These are phyloP conservation scores for Exutisphaerella laricina DNA, from an alignment of 2,329 filamentous ascomycete species.

Conservation along the genomic window DNA sequence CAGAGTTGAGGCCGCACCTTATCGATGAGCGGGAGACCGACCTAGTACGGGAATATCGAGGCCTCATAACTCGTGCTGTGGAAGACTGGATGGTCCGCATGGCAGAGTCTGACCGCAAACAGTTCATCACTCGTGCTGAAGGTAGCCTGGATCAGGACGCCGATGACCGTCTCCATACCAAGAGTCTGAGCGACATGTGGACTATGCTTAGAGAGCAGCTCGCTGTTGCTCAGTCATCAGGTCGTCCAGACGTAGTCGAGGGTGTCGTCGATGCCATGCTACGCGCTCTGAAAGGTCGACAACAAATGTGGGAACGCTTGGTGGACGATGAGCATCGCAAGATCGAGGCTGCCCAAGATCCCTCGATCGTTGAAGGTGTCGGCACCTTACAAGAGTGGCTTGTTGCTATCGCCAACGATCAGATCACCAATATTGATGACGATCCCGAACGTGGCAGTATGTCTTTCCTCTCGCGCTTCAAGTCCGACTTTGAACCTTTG, in stretches of 20 bases:
- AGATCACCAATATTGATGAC: conserved; percentile 97
- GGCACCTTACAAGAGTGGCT: conserved; percentile 82
- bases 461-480: conserved; percentile 82
- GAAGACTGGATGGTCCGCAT: conserved; percentile 98
- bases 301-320: conserved; percentile 80
- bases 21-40: conserved; percentile 87
- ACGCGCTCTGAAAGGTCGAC: conserved; percentile 71
- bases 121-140: conserved; percentile 70
- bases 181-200: conserved; percentile 91
- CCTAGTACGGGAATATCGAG: conserved; percentile 86
- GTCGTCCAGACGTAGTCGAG: conserved; percentile 84
- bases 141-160: conserved; percentile 82
- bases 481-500: conserved; percentile 71
- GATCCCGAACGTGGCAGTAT: conserved; percentile 62
- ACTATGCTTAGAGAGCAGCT: conserved; percentile 94
- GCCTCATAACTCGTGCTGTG: conserved; percentile 89
- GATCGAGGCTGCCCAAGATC: conserved; percentile 56
- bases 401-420: conserved; percentile 93
- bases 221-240: conserved; percentile 74
- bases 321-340: conserved; percentile 77
- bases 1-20: conserved; percentile 76
- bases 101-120: conserved; percentile 71
- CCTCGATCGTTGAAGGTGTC: conserved; percentile 64
- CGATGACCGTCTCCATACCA: conserved; percentile 86
- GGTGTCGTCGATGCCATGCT: conserved; percentile 97